phyloP scores from a whole-genome alignment of 345 rosid species.

The Populus ilicifolia region DNA sequence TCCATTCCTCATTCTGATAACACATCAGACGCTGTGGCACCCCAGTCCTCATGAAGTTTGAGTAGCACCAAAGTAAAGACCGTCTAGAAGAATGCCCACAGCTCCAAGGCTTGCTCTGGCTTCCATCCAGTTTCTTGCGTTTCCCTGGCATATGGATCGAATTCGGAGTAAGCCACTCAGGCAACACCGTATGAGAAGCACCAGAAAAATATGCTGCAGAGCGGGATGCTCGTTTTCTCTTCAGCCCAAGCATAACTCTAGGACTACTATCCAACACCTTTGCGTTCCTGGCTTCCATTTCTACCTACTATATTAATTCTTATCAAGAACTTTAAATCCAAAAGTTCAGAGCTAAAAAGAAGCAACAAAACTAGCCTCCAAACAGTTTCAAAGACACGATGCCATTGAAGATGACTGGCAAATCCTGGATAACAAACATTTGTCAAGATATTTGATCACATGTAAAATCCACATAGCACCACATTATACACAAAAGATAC shows the following conservation, averaged over 20 bases:
- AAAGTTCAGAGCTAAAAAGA: constrained; percentile 33
- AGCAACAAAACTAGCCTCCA: constrained; percentile 28
- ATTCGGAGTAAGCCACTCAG: constrained; percentile 31
- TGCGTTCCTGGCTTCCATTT: constrained; percentile 46
- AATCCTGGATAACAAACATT: constrained; percentile 32
- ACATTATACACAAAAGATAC: not conserved
- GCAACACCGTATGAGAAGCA: constrained; percentile 30
- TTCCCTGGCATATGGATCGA: constrained; percentile 34
- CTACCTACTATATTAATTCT: constrained; percentile 37
- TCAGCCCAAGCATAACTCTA: constrained; percentile 32
- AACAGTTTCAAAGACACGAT: constrained; percentile 37
- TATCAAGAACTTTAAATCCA: constrained; percentile 49
- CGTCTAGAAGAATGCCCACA: constrained; percentile 25
- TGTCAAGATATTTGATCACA: not conserved
- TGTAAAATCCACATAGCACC: not conserved
- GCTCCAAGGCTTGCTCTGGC: constrained; percentile 23
- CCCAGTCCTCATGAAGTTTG: constrained; percentile 64
- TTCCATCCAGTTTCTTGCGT: constrained; percentile 46
- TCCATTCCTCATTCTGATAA: constrained; percentile 76
- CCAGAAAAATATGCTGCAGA: constrained; percentile 38
- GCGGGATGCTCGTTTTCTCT: constrained; percentile 47
- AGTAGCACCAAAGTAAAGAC: constrained; percentile 55
- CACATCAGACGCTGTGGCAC: constrained; percentile 67
- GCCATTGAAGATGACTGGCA: constrained; percentile 26
- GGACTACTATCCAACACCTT: constrained; percentile 24